Conservation (phyloP, 306 rosid genomes). For the Elaeagnus macrophylla region DNA sequence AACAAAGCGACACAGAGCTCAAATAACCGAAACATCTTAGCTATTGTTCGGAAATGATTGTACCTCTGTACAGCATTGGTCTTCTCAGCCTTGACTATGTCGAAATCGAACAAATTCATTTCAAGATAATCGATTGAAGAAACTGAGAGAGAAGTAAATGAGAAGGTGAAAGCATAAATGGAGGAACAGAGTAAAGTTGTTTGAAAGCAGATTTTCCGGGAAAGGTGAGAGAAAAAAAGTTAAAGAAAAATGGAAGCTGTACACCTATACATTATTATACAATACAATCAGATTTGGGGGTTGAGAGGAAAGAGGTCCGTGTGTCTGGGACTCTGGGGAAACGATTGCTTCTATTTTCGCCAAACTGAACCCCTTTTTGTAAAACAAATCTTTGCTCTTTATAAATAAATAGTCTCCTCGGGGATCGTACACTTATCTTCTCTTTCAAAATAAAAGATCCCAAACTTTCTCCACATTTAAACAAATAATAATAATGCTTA, state of each 20-base stretch:
- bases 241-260: background rate
- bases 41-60: conserved; percentile 28
- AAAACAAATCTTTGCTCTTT: conserved; percentile 9
- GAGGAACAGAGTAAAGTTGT: background rate
- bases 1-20: conserved; percentile 33
- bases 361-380: conserved; percentile 12
- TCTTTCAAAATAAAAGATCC: background rate
- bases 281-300: background rate
- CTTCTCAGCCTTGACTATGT: conserved; percentile 23
- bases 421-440: background rate
- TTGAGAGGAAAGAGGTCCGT: background rate
- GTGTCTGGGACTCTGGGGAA: conserved; percentile 1
- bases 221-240: background rate
- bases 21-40: conserved; percentile 37
- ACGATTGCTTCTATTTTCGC: conserved; percentile 9
- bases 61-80: conserved; percentile 12
- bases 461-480: too few relatives aligned
- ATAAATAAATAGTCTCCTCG: background rate
- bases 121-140: background rate
- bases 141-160: background rate
- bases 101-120: conserved; percentile 39
- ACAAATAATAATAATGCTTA: too few relatives aligned
- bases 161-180: background rate
- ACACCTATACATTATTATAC: background rate
- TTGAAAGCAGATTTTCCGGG: conserved; percentile 8